A percentile compares a stretch with the other conserved stretches of the same genome.
These are phyloP conservation scores for Ustilago shanxiensis DNA, from an alignment of 1,284 basidiomycete genomes.

Conservation along the genomic window DNA sequence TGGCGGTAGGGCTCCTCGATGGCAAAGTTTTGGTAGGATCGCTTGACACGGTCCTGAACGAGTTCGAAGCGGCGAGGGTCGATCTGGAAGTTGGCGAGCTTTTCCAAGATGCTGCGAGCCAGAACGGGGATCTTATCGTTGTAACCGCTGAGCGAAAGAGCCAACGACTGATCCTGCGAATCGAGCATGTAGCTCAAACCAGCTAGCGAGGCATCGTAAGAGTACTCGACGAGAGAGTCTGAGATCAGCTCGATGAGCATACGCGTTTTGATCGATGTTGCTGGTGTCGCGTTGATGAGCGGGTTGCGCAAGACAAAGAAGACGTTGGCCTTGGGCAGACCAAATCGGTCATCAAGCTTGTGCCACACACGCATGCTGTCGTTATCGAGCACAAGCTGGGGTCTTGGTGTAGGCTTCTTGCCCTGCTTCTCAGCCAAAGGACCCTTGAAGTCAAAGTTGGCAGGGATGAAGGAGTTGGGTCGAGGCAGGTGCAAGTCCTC, in stretches of 20 bases:
- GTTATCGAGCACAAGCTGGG: constrained; percentile 60
- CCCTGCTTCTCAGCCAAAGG: constrained; percentile 38
- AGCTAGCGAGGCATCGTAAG: constrained; percentile 93
- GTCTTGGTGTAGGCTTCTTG: constrained; percentile 60
- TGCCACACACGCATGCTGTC: constrained; percentile 66
- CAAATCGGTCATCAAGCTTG: constrained; percentile 70
- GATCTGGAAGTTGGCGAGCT: constrained; percentile 79
- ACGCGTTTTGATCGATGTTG: constrained; percentile 72
- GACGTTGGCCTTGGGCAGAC: constrained; percentile 69
- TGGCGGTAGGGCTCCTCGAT: constrained; percentile 86
- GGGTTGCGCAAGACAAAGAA: constrained; percentile 67
- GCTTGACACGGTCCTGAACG: constrained; percentile 81
- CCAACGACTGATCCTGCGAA: constrained; percentile 79
- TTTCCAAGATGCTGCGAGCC: constrained; percentile 81
- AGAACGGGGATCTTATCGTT: constrained; percentile 92
- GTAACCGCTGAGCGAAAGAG: constrained; percentile 83
- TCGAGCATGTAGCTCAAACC: constrained; percentile 84
- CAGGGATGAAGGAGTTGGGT: constrained; percentile 68
- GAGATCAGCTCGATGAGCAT: constrained; percentile 88
- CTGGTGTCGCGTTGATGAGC: constrained; percentile 68
- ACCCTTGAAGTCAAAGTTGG: constrained; percentile 58
- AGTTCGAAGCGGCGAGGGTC: constrained; percentile 82
- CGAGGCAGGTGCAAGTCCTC: constrained; percentile 64
- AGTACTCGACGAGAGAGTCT: constrained; percentile 89
- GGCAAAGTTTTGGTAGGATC: constrained; percentile 79